Evolutionary conservation across 805 yeast genomes (phyloP).

Genomic region (Vanderwaltozyma polyspora): DNA sequence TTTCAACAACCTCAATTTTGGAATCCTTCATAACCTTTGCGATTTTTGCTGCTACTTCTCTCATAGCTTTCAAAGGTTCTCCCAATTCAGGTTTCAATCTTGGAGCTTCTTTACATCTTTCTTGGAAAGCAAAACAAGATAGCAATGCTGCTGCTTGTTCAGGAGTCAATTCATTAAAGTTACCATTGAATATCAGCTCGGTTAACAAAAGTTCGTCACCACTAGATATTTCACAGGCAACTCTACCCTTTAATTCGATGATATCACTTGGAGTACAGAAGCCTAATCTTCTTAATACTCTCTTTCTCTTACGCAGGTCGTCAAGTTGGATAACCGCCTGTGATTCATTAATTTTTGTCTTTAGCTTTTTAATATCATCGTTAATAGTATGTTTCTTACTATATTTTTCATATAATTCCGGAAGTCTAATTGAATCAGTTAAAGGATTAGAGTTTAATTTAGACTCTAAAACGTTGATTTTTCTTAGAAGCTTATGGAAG

Average conservation of each 20-base stretch:
- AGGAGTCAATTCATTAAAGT: conserved; percentile 75
- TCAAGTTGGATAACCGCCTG: conserved; percentile 89
- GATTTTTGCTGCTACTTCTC: conserved; percentile 81
- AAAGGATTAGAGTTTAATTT: conserved; percentile 63
- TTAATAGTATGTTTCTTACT: conserved; percentile 51
- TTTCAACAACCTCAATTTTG: conserved; percentile 80
- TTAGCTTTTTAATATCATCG: conserved; percentile 45
- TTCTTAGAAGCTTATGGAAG: conserved; percentile 58
- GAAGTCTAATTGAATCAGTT: conserved; percentile 47
- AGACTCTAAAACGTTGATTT: conserved; percentile 72
- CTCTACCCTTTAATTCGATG: conserved; percentile 93
- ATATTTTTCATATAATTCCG: conserved; percentile 54
- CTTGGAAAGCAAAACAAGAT: conserved; percentile 95
- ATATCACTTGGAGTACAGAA: conserved; percentile 81
- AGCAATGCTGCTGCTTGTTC: conserved; percentile 87
- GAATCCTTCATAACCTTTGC: conserved; percentile 86
- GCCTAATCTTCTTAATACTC: conserved; percentile 85
- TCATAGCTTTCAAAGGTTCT: conserved; percentile 83
- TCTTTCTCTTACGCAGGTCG: conserved; percentile 82
- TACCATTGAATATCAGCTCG: conserved; percentile 90
- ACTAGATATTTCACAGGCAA: conserved; percentile 90
- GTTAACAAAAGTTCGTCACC: conserved; percentile 79
- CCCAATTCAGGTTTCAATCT: conserved; percentile 78
- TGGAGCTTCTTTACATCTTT: conserved; percentile 80
- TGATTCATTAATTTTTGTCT: conserved; percentile 64